Percentiles rank a stretch among this genome's conserved stretches.
These are phyloP conservation scores for Chalciporus piperatus DNA, from an alignment of 768 basidiomycete species.

Conservation along the genomic window DNA sequence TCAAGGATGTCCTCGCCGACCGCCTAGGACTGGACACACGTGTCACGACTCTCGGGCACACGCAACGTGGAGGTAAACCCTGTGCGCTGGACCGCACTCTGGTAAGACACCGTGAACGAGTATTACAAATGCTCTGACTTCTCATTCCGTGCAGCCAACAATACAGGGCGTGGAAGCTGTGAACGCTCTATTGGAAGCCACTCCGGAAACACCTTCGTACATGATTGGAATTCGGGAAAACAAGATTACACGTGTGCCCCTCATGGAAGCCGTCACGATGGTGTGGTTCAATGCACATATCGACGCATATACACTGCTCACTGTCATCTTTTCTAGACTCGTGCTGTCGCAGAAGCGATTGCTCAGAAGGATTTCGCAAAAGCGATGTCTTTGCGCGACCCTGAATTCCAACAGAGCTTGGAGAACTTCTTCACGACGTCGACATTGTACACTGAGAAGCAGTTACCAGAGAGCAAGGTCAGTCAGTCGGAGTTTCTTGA, in stretches of 20 bases:
- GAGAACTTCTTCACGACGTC: conserved; percentile 84
- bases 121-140: conserved; percentile 3
- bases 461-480: conserved; percentile 52
- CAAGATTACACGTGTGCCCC: conserved; percentile 87
- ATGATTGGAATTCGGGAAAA: conserved; percentile 97
- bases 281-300: conserved; percentile 35
- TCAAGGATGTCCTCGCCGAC: conserved; percentile 86
- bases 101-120: conserved; percentile 42
- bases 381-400: conserved; percentile 86
- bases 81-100: conserved; percentile 91
- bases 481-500: conserved; percentile 27
- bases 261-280: conserved; percentile 91
- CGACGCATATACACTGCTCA: conserved; percentile 2
- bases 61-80: conserved; percentile 91
- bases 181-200: conserved; percentile 79
- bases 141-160: conserved; percentile 63
- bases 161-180: conserved; percentile 96
- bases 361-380: conserved; percentile 77
- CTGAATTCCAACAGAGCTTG: conserved; percentile 85
- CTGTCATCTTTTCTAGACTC: conserved; percentile 53
- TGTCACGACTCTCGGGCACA: conserved; percentile 96
- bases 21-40: conserved; percentile 90
- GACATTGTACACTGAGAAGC: conserved; percentile 49
- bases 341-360: conserved; percentile 81
- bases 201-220: conserved; percentile 88